phyloP scores from a whole-genome alignment of 768 basidiomycete species.

The Myochromella boudieri region DNA sequence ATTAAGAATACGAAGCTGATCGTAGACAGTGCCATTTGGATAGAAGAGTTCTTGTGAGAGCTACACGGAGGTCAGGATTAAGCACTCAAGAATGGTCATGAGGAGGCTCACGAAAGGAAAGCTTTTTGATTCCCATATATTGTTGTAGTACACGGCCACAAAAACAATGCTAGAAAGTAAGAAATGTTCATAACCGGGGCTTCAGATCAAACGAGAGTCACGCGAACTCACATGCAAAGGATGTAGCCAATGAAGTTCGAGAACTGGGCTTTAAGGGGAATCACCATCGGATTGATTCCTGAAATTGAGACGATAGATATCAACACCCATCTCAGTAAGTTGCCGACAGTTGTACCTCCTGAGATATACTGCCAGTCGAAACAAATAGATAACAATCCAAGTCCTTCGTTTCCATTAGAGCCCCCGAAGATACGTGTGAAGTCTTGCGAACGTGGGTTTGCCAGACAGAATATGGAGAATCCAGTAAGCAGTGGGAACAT shows the following conservation, averaged over 20 bases:
- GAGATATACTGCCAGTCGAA: constrained; percentile 66
- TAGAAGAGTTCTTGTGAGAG: constrained; percentile 52
- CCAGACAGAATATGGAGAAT: constrained; percentile 57
- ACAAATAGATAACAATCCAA: constrained; percentile 56
- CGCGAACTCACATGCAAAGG: constrained; percentile 51
- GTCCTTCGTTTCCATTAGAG: constrained; percentile 62
- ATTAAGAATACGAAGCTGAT: constrained; percentile 47
- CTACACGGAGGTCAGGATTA: constrained; percentile 35
- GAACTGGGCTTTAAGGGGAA: constrained; percentile 51
- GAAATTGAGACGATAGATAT: not conserved
- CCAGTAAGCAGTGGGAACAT: constrained; percentile 64
- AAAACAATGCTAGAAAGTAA: constrained; percentile 36
- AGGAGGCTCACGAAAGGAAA: constrained; percentile 26
- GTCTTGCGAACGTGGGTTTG: constrained; percentile 41
- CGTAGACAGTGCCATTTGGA: constrained; percentile 44
- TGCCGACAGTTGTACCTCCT: constrained; percentile 30
- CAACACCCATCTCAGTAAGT: not conserved
- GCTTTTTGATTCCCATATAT: constrained; percentile 48
- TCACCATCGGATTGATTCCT: constrained; percentile 47
- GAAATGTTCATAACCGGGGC: not conserved
- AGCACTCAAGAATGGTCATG: not conserved
- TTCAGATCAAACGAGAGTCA: constrained; percentile 23
- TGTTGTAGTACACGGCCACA: constrained; percentile 51
- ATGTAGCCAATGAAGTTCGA: constrained; percentile 49
- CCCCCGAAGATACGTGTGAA: constrained; percentile 67